Conservation (phyloP, 2,329 filamentous ascomycete species). For the Nemania sp. region DNA sequence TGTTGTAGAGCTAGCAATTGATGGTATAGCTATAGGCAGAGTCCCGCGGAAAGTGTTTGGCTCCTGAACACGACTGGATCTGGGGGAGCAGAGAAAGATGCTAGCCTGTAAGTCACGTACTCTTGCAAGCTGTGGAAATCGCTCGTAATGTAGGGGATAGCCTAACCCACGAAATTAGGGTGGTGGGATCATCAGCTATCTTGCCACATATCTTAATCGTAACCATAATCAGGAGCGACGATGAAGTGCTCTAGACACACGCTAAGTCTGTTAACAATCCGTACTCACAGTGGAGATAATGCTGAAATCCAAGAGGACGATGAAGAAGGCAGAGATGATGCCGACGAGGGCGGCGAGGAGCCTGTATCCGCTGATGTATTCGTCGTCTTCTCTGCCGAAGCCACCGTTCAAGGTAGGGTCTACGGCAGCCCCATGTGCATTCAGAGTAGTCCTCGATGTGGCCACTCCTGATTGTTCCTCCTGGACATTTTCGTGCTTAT, state of each 20-base stretch:
- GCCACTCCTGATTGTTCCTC: not conserved
- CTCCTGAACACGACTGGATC: not conserved
- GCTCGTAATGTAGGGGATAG: slow-evolving; percentile 19
- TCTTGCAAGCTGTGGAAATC: slow-evolving; percentile 21
- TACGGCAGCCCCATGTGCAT: not conserved
- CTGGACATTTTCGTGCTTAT: not conserved
- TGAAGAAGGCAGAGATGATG: slow-evolving; percentile 18
- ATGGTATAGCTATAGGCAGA: too few species aligned
- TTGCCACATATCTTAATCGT: not conserved
- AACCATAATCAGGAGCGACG: not conserved
- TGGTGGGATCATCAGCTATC: not conserved
- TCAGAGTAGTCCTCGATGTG: not conserved
- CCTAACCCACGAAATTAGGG: slow-evolving; percentile 5
- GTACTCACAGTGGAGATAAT: slow-evolving; percentile 17
- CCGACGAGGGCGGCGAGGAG: slow-evolving; percentile 18
- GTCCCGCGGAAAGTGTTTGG: not conserved
- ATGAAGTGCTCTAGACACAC: not conserved
- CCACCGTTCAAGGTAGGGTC: slow-evolving; percentile 1
- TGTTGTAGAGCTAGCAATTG: too few species aligned
- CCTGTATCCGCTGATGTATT: slow-evolving; percentile 25
- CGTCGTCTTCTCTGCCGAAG: slow-evolving; percentile 14
- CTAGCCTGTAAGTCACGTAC: slow-evolving; percentile 2
- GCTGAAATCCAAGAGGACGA: slow-evolving; percentile 24
- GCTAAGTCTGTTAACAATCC: not conserved
- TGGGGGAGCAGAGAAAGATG: not conserved